These are phyloP conservation scores for Chalciporus sp. DNA, from an alignment of 1,284 basidiomycete species.

Conservation along the genomic window DNA sequence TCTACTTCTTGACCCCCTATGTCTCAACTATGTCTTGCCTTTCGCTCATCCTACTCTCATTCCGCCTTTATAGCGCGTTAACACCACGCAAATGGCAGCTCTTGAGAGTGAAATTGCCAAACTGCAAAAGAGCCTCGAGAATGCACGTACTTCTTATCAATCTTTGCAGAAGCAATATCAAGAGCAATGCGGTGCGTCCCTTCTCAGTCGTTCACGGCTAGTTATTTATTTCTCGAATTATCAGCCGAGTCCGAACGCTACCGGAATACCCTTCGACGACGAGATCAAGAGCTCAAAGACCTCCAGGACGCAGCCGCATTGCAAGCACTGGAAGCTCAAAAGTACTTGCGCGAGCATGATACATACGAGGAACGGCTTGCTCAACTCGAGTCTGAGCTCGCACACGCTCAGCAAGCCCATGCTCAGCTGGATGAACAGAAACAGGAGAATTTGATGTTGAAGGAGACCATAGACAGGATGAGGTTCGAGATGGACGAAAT, in stretches of 20 bases:
- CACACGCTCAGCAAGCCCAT: constrained; percentile 67
- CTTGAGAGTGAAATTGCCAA: constrained; percentile 81
- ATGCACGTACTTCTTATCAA: constrained; percentile 66
- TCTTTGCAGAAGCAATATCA: constrained; percentile 83
- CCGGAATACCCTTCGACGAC: constrained; percentile 68
- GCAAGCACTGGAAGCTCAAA: constrained; percentile 63
- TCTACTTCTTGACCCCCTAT: not conserved
- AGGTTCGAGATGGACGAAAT: constrained; percentile 90
- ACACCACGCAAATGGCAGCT: constrained; percentile 61
- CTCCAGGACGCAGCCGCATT: constrained; percentile 58
- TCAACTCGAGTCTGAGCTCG: constrained; percentile 68
- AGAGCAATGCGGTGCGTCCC: constrained; percentile 74
- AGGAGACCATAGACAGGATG: constrained; percentile 92
- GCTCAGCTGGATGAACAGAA: constrained; percentile 83
- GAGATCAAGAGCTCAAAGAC: constrained; percentile 72
- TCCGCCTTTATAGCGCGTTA: constrained; percentile 49
- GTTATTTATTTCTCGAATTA: constrained; percentile 5
- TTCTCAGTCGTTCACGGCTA: not conserved
- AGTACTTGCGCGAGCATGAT: constrained; percentile 65
- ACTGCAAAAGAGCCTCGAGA: constrained; percentile 71
- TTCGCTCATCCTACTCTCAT: constrained; percentile 1
- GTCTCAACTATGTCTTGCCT: not conserved
- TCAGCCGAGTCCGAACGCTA: constrained; percentile 77
- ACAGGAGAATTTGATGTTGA: constrained; percentile 86
- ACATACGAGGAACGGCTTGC: constrained; percentile 68